Conservation (phyloP, 1,284 basidiomycete genomes). For the Trichosporon ovoides region DNA sequence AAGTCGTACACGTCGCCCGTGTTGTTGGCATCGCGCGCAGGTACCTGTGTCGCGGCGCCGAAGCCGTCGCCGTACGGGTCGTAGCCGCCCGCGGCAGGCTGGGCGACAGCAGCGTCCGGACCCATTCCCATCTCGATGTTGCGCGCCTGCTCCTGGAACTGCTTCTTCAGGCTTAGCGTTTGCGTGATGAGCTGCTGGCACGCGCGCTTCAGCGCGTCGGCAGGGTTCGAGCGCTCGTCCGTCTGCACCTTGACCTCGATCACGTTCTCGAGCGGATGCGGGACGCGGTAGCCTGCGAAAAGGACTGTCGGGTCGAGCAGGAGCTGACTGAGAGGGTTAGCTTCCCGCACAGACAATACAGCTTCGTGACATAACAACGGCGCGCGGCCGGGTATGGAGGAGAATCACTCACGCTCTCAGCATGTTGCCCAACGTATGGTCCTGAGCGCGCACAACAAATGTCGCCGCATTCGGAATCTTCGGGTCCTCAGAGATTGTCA, state of each 20-base stretch:
- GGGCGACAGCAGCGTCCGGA: constrained; percentile 28
- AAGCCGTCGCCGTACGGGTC: constrained; percentile 45
- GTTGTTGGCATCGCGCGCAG: constrained; percentile 11
- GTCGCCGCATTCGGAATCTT: constrained; percentile 97
- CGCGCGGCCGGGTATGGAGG: no score
- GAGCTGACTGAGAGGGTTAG: constrained; percentile 62
- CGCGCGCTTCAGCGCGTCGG: constrained; percentile 75
- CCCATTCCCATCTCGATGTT: constrained; percentile 50
- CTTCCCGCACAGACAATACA: neutral
- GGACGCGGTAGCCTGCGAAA: constrained; percentile 96
- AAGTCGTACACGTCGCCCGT: no score
- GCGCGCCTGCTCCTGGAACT: constrained; percentile 53
- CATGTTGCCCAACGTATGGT: constrained; percentile 96
- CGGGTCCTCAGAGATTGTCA: constrained; percentile 89
- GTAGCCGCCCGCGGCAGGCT: constrained; percentile 22
- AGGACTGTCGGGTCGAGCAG: constrained; percentile 76
- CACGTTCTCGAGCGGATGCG: constrained; percentile 89
- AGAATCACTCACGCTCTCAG: constrained; percentile 85
- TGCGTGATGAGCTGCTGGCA: constrained; percentile 76
- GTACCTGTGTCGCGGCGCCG: constrained; percentile 20
- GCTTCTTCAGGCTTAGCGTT: constrained; percentile 53
- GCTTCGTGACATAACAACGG: no score
- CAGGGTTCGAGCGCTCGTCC: constrained; percentile 77
- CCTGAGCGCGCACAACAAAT: constrained; percentile 88
- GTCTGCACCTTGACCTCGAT: constrained; percentile 95